phyloP scores from a whole-genome alignment of 1,284 basidiomycete species.

The Neotropicomus parvogracilis region DNA sequence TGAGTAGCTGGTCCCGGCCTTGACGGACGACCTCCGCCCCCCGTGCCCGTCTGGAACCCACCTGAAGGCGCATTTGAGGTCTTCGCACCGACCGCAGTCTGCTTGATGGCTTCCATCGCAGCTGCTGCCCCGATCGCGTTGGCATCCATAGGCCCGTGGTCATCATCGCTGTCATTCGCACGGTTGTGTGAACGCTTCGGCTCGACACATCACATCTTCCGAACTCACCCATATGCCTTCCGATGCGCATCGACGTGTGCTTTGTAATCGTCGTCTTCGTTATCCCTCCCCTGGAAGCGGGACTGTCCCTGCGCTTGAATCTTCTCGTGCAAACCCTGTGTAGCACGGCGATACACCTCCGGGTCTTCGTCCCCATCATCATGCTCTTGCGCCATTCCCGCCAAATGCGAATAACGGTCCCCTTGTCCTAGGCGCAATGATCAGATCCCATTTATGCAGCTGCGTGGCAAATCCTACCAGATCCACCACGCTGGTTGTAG shows the following conservation, averaged over 20 bases:
- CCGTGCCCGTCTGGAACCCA: conserved; percentile 13
- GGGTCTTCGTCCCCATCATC: conserved; percentile 23
- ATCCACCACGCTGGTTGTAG: conserved; percentile 13
- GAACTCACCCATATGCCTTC: conserved; percentile 33
- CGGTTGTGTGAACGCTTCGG: not conserved
- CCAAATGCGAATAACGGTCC: conserved; percentile 23
- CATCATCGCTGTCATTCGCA: conserved; percentile 14
- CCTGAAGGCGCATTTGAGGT: conserved; percentile 18
- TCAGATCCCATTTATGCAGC: conserved; percentile 6
- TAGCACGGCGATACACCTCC: conserved; percentile 21
- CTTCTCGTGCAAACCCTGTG: conserved; percentile 24
- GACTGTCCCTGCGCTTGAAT: conserved; percentile 16
- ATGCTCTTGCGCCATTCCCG: conserved; percentile 20
- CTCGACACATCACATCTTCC: not conserved
- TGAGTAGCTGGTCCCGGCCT: not conserved
- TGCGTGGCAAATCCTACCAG: conserved; percentile 8
- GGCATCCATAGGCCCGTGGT: conserved; percentile 30
- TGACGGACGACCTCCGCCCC: conserved; percentile 2
- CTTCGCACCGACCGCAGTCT: conserved; percentile 17
- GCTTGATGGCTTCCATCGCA: conserved; percentile 32
- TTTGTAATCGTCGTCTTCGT: conserved; percentile 13
- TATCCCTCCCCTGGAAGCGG: not conserved
- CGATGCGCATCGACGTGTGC: conserved; percentile 27
- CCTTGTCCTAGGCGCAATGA: conserved; percentile 7
- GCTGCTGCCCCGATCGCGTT: conserved; percentile 30